These are phyloP conservation scores for Pichia membranifaciens DNA, from an alignment of 805 yeast species.

Conservation along the genomic window DNA sequence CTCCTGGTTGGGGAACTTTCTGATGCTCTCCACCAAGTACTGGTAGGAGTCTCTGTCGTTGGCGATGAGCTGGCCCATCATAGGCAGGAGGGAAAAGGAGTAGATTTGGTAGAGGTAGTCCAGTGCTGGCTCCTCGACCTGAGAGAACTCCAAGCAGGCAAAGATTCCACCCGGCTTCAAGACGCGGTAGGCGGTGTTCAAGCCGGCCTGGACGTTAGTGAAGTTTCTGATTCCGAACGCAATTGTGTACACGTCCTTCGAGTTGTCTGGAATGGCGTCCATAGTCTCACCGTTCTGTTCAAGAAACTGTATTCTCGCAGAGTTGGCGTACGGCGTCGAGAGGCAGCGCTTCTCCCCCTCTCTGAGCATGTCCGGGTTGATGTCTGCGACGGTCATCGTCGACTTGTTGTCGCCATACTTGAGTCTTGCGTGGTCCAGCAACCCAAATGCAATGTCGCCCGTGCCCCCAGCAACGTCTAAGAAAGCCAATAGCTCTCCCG, in stretches of 20 bases:
- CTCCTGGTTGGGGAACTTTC: slow-evolving; percentile 88
- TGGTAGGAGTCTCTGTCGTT: slow-evolving; percentile 95
- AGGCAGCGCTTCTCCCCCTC: slow-evolving; percentile 82
- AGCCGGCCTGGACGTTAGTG: slow-evolving; percentile 89
- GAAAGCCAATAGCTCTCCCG: slow-evolving; percentile 68
- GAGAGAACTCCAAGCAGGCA: slow-evolving; percentile 92
- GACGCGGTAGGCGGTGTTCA: slow-evolving; percentile 92
- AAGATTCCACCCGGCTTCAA: slow-evolving; percentile 97
- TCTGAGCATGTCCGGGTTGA: slow-evolving; percentile 90
- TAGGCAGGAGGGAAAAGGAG: slow-evolving; percentile 80
- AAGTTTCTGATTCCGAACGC: slow-evolving; percentile 97
- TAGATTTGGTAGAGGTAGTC: slow-evolving; percentile 80
- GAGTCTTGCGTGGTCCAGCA: slow-evolving; percentile 81
- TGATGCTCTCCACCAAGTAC: slow-evolving; percentile 90
- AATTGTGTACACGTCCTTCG: slow-evolving; percentile 92
- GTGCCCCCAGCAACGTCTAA: slow-evolving; percentile 99
- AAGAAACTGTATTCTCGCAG: slow-evolving; percentile 67
- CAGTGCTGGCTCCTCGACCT: slow-evolving; percentile 73
- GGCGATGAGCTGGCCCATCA: slow-evolving; percentile 93
- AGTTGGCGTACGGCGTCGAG: slow-evolving; percentile 52
- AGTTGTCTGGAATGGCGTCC: slow-evolving; percentile 76
- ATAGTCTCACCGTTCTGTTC: slow-evolving; percentile 91
- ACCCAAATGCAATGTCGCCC: slow-evolving; percentile 95
- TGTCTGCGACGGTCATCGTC: slow-evolving; percentile 88
- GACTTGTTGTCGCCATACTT: slow-evolving; percentile 69